Evolutionary conservation across 164 flowering plant species (phyloP), one percentile per base, ranked within the genome.

Genomic region (Sextonia rubra): DNA sequence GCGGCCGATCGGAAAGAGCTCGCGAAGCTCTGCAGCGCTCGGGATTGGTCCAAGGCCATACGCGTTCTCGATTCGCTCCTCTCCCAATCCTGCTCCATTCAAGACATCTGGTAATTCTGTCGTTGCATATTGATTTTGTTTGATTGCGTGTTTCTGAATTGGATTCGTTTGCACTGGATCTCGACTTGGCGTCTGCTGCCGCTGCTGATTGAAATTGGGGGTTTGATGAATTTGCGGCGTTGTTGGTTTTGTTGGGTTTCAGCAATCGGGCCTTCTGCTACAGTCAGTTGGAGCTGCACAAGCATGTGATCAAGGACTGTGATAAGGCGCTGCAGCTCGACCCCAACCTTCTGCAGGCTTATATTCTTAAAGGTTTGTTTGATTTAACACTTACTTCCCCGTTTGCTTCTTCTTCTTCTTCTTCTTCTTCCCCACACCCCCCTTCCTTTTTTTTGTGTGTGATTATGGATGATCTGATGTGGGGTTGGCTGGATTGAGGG

Each of bases 241-340:
- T 64, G 17, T 2, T 37, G 12, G 63, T 17, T 26, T 71, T 49
- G 20, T 48, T 29, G 32, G 77, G 5, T 37, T 84, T 24, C 92
- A 95, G 99, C 83, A 95, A 92, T 81, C 81, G 99, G 82, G 99
- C 99, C 1, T 95, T 86, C 74, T 95, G 99, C 78, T 95, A 92
- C 75, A 95, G 98, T 77, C 90, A 92, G 79, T 80, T 95, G 86
- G 99, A 92, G 89, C 83, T 95, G 7, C 93, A 92, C 79, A 95
- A 95, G 82, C 99, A 95, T 64, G 93, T 85, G 69, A 83, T 95
- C 71, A 95, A 89, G 86, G 98, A 95, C 77, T 95, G 98, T 64
- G 96, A 95, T 63, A 86, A 70, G 81, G 97, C 98, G 27, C 86
- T 95, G 73, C 84, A 87, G 81, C 87, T 92, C 44, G 96, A 95